Evolutionary conservation across 306 rosid species (phyloP).

Genomic region (Pachyrhizus erosus): DNA sequence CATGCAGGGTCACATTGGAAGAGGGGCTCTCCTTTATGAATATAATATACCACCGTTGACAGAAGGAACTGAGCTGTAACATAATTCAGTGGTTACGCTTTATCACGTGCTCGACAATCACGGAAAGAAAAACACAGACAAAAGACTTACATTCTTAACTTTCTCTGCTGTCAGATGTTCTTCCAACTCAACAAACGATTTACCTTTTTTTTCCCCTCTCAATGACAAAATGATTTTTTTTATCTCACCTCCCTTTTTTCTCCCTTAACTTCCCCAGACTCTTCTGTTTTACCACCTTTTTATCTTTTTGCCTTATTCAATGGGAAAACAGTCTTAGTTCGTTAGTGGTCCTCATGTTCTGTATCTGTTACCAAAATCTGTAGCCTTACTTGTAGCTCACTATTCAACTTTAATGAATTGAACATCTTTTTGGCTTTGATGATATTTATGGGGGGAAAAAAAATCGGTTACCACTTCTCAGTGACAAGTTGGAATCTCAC

Average conservation of each 20-base stretch:
- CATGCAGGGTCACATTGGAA: constrained; percentile 20
- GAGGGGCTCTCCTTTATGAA: constrained; percentile 9
- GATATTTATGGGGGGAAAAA: not conserved
- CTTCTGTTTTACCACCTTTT: not conserved
- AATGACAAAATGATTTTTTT: constrained; percentile 23
- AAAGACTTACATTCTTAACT: not conserved
- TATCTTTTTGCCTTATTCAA: constrained; percentile 24
- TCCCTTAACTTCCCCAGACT: constrained; percentile 13
- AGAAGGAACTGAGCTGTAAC: constrained; percentile 25
- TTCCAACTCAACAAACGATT: constrained; percentile 31
- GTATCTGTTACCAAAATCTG: not conserved
- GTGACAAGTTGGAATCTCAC: constrained; percentile 5
- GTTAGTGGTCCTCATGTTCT: constrained; percentile 46
- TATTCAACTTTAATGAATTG: constrained; percentile 13
- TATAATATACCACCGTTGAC: not conserved
- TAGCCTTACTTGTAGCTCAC: constrained; percentile 1
- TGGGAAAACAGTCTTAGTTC: not conserved
- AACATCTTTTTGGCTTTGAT: not conserved
- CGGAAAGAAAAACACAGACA: not conserved
- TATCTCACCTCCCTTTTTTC: constrained; percentile 21
- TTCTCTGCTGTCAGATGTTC: constrained; percentile 15
- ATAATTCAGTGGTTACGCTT: not conserved
- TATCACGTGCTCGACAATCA: constrained; percentile 35
- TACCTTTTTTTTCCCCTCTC: not conserved
- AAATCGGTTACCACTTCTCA: not conserved